Evolutionary conservation across 371 early-diverging fungal genomes (phyloP).

Genomic region (Syncephalastrum sp.): DNA sequence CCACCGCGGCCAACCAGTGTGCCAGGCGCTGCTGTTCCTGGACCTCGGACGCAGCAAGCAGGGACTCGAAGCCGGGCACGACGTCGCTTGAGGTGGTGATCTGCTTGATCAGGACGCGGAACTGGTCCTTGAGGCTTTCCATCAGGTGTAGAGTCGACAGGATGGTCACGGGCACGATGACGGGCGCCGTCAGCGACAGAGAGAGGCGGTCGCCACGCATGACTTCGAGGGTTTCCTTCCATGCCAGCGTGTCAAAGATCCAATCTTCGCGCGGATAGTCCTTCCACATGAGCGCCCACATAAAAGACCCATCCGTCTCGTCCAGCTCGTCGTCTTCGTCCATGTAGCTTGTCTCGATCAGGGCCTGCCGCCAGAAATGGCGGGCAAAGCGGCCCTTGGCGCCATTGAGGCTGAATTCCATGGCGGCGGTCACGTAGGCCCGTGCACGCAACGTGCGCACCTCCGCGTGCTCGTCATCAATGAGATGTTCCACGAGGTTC

Average conservation of each 20-base stretch:
- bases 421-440: slow-evolving; percentile 44
- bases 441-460: slow-evolving; percentile 24
- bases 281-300: slow-evolving; percentile 26
- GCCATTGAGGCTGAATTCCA: slow-evolving; percentile 25
- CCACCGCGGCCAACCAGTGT: slow-evolving; percentile 13
- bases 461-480: slow-evolving; percentile 24
- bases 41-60: slow-evolving; percentile 7
- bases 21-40: slow-evolving; percentile 27
- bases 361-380: slow-evolving; percentile 31
- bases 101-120: slow-evolving; percentile 16
- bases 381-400: slow-evolving; percentile 17
- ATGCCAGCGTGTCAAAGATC: slow-evolving; percentile 26
- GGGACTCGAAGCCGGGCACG: slow-evolving; percentile 3
- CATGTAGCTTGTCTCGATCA: slow-evolving; percentile 15
- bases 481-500: slow-evolving; percentile 36
- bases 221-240: slow-evolving; percentile 29
- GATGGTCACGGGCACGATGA: slow-evolving; percentile 33
- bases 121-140: slow-evolving; percentile 28
- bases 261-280: slow-evolving; percentile 25
- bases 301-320: slow-evolving; percentile 14
- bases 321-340: slow-evolving; percentile 3
- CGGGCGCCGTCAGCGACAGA: slow-evolving; percentile 33
- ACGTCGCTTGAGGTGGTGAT: not conserved
- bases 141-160: slow-evolving; percentile 33
- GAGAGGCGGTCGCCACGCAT: slow-evolving; percentile 18